Base-by-base conservation (phyloP, 2,329 filamentous ascomycete species). In the Aspergillus terreus region DNA sequence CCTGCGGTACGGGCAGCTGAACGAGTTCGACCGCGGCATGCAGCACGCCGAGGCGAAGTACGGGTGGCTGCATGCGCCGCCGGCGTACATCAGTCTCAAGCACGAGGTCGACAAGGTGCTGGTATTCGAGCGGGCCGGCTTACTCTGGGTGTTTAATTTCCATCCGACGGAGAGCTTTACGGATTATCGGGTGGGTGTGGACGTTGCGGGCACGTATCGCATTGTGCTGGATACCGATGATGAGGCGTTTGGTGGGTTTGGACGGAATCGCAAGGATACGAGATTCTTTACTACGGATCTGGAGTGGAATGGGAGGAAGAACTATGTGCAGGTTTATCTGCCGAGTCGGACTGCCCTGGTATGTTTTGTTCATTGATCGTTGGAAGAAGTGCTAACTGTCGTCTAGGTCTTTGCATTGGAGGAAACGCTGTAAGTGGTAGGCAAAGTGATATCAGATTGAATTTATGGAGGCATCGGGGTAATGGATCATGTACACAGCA, bases 61-160 rank as follows among this genome's bases (percentile, higher is more conserved):
- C 67, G 91, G 92, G 58, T 99, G 94, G 94, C 79, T 99, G 35
- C 85, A 89, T 67, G 77, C 87, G 1, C 76, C 86, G 0, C 92
- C 97, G 73, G 94, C 92, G 0, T 95, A 94, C 69, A 86, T 99
- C 65, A 94, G 88, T 55, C 79, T 97, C 61, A 99, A 97, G 81
- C 85, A 99, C 68, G 91, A 97, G 67, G 78, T 73, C 17, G 94
- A 99, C 75, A 99, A 97, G 76, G 86, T 97, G 41, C 84, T 99
- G 58, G 92, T 96, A 3, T 99, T 96, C 69, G 94, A 99, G 77
- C 84, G 94, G 30, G 94, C 85, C 1, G 92, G 92, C 0, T 76
- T 96, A 52, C 78, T 99, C 10, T 99, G 92, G 78, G 81, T 96
- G 62, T 97, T 99, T 81, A 99, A 99, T 75, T 96, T 97, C 79